A percentile compares a stretch with the other conserved stretches of the same genome.
Conservation (phyloP, 2,329 filamentous ascomycete species). For the Curvularia hawaiiensis region DNA sequence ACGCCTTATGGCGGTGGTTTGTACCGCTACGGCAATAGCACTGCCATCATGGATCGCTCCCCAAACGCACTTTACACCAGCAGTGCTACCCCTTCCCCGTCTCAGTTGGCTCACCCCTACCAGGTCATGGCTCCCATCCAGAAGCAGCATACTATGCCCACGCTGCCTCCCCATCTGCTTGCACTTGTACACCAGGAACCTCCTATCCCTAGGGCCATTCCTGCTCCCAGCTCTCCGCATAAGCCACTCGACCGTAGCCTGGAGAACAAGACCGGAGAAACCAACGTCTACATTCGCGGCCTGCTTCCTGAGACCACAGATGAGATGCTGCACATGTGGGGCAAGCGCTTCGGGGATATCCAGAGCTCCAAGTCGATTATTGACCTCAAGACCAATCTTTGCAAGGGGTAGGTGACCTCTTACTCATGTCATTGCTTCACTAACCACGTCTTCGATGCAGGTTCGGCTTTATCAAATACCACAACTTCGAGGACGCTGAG, state of each 20-base stretch:
- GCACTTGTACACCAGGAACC: conserved; percentile 70
- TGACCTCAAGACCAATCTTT: conserved; percentile 87
- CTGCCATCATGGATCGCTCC: conserved; percentile 57
- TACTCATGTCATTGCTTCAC: neutral
- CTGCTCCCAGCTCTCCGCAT: conserved; percentile 82
- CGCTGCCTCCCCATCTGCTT: conserved; percentile 53
- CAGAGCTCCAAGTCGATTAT: conserved; percentile 99
- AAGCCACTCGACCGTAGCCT: conserved; percentile 93
- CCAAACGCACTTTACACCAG: conserved; percentile 55
- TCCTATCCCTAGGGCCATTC: conserved; percentile 83
- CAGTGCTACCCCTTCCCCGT: conserved; percentile 57
- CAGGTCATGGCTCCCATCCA: conserved; percentile 48
- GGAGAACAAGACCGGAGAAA: conserved; percentile 92
- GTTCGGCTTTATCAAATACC: conserved; percentile 97
- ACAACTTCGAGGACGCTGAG: conserved; percentile 84
- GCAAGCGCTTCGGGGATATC: conserved; percentile 87
- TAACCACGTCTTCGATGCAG: conserved; percentile 54
- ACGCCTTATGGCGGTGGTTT: conserved; percentile 53
- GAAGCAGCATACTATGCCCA: conserved; percentile 46
- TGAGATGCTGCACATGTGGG: conserved; percentile 81
- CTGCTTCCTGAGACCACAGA: conserved; percentile 95
- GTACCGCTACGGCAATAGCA: conserved; percentile 52
- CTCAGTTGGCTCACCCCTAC: conserved; percentile 53
- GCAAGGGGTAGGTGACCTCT: conserved; percentile 77
- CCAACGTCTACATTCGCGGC: conserved; percentile 97